Percentiles rank a stretch among this genome's conserved stretches.
phyloP scores from a whole-genome alignment of 495 filamentous ascomycete genomes.

The Jackrogersella multiformis region DNA sequence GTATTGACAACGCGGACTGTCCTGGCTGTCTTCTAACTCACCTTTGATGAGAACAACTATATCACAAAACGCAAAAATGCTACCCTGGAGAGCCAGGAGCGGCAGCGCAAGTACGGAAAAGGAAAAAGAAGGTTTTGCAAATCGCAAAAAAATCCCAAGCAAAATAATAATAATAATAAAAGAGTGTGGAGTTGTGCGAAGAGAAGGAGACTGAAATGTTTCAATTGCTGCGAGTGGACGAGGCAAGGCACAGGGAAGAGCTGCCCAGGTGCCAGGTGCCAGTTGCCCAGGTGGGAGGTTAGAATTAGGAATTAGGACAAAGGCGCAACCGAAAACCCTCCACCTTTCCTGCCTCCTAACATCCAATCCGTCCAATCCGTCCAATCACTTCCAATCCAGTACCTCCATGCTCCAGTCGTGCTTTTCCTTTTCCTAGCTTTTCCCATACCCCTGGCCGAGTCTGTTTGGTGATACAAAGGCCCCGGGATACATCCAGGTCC shows the following conservation, averaged over 20 bases:
- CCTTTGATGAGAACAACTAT: constrained; percentile 49
- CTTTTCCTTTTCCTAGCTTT: neutral
- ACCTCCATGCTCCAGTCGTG: no score
- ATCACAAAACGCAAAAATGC: constrained; percentile 47
- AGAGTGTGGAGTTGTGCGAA: constrained; percentile 52
- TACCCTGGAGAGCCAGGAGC: constrained; percentile 55
- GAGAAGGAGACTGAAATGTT: constrained; percentile 47
- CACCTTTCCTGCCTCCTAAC: constrained; percentile 2
- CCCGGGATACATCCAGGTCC: constrained; percentile 8
- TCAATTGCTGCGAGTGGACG: constrained; percentile 45
- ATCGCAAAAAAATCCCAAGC: constrained; percentile 31
- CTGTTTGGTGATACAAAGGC: constrained; percentile 33
- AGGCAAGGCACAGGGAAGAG: constrained; percentile 43
- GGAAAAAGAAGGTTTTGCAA: constrained; percentile 27
- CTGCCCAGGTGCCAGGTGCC: no score
- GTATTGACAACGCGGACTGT: constrained; percentile 26
- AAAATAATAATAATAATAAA: constrained; percentile 44
- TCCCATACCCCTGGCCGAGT: constrained; percentile 29
- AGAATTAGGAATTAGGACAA: constrained; percentile 42
- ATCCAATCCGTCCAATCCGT: constrained; percentile 2
- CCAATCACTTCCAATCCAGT: no score
- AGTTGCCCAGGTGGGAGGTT: constrained; percentile 7
- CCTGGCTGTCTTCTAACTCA: constrained; percentile 31
- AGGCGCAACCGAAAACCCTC: constrained; percentile 28
- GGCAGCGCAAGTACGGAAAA: constrained; percentile 40